Conservation (phyloP, 345 rosid species). For the Euphorbia lathyris region DNA sequence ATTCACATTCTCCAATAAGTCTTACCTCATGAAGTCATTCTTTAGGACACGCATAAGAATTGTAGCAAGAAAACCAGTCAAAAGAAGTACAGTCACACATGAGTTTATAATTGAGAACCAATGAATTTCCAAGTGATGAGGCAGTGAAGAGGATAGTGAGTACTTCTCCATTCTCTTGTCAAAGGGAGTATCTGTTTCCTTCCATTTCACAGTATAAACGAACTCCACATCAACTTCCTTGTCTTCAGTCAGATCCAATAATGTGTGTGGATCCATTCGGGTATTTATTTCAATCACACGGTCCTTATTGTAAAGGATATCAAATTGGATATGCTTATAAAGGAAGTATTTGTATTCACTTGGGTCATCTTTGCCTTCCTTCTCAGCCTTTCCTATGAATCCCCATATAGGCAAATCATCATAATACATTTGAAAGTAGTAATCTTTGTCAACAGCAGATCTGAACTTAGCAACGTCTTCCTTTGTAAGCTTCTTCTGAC, state of each 20-base stretch:
- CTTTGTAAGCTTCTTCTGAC: conserved; percentile 52
- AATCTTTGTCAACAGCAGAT: conserved; percentile 67
- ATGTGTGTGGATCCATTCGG: conserved; percentile 62
- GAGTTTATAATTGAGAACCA: conserved; percentile 93
- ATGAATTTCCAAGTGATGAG: conserved; percentile 88
- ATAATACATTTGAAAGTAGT: conserved; percentile 85
- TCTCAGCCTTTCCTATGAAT: conserved; percentile 79
- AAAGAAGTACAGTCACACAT: conserved; percentile 82
- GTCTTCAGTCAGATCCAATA: conserved; percentile 70
- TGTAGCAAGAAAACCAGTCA: conserved; percentile 90
- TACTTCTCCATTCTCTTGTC: conserved; percentile 93
- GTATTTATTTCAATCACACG: conserved; percentile 70
- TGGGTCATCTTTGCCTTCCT: conserved; percentile 47
- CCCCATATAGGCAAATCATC: conserved; percentile 94
- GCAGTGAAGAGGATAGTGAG: conserved; percentile 75
- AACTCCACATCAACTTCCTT: conserved; percentile 76
- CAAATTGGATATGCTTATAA: conserved; percentile 73
- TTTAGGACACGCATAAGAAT: conserved; percentile 88
- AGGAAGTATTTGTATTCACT: conserved; percentile 65
- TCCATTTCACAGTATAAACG: conserved; percentile 85
- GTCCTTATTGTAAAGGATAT: conserved; percentile 68
- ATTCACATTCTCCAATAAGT: neutral
- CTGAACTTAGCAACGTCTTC: conserved; percentile 61
- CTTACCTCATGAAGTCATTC: conserved; percentile 92
- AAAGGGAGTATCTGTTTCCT: conserved; percentile 73